These are phyloP conservation scores for Aegilops longissima DNA, from an alignment of 176 grass and related monocot genomes.

Conservation along the genomic window DNA sequence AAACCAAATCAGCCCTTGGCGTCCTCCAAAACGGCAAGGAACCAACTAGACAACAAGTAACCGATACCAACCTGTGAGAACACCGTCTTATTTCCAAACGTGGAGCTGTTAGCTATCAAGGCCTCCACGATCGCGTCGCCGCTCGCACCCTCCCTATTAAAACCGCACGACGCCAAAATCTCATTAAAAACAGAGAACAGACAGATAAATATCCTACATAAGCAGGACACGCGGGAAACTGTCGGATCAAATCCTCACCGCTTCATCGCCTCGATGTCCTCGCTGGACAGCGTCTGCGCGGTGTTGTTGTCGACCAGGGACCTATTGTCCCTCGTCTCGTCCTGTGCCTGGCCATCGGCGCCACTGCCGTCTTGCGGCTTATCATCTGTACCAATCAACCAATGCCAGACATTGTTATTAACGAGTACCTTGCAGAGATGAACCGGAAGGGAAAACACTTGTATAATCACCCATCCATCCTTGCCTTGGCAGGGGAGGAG, in stretches of 20 bases:
- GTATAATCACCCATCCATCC: not conserved
- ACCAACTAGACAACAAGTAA: not conserved
- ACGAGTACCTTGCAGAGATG: too few relatives aligned
- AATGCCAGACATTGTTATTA: not conserved
- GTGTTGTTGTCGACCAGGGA: constrained; percentile 87
- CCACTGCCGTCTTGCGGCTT: constrained; percentile 7
- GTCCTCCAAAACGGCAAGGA: not conserved
- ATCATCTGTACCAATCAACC: constrained; percentile 32
- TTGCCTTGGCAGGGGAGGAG: constrained; percentile 46
- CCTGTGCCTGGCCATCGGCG: constrained; percentile 22
- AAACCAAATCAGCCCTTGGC: not conserved
- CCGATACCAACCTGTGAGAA: constrained; percentile 71
- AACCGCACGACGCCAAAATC: not conserved
- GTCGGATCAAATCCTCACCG: constrained; percentile 36
- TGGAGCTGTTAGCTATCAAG: constrained; percentile 90
- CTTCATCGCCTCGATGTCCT: constrained; percentile 89
- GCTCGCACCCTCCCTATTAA: constrained; percentile 69
- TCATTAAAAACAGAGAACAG: not conserved
- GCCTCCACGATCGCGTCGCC: constrained; percentile 87
- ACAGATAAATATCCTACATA: not conserved
- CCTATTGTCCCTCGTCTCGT: constrained; percentile 80
- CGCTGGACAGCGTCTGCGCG: constrained; percentile 82
- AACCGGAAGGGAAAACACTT: not conserved
- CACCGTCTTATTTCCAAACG: constrained; percentile 75
- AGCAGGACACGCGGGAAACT: not conserved